A percentile compares a stretch with the other conserved stretches of the same genome.
Conservation (phyloP, 768 basidiomycete genomes). For the Solioccasus polychromus region DNA sequence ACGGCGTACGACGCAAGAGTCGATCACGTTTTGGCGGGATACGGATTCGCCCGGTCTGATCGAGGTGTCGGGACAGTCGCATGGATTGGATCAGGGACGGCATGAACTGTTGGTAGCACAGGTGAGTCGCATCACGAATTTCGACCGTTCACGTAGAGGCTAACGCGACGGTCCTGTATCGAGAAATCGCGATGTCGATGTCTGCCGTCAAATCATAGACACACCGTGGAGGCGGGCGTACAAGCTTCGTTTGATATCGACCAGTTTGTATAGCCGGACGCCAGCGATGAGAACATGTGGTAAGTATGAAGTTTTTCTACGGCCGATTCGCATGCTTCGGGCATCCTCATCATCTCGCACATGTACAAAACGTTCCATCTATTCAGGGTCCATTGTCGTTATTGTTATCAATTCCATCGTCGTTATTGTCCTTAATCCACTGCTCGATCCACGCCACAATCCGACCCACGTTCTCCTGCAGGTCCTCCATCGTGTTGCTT, state of each 20-base stretch:
- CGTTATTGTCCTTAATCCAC: slow-evolving; percentile 50
- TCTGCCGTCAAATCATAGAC: background rate
- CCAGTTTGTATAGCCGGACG: background rate
- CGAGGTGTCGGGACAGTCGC: background rate
- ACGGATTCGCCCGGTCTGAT: background rate
- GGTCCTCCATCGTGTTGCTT: slow-evolving; percentile 73
- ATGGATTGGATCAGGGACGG: background rate
- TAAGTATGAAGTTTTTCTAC: too few species aligned
- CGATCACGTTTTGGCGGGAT: slow-evolving; percentile 7
- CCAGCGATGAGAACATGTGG: background rate
- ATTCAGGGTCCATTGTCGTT: background rate
- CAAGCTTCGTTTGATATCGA: slow-evolving; percentile 1
- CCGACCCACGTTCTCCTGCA: slow-evolving; percentile 83
- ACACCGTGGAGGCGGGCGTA: slow-evolving; percentile 8
- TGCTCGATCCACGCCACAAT: slow-evolving; percentile 83
- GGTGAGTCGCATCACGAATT: too few species aligned
- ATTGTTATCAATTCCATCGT: background rate
- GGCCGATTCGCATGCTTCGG: too few species aligned
- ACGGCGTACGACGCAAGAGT: background rate
- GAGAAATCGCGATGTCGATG: too few species aligned
- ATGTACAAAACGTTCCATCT: too few species aligned
- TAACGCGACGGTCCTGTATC: too few species aligned
- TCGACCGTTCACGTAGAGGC: too few species aligned
- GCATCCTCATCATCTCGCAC: background rate
- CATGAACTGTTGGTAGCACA: background rate